phyloP scores from a whole-genome alignment of 2,329 filamentous ascomycete species.

The Rugonectria rugulosa region DNA sequence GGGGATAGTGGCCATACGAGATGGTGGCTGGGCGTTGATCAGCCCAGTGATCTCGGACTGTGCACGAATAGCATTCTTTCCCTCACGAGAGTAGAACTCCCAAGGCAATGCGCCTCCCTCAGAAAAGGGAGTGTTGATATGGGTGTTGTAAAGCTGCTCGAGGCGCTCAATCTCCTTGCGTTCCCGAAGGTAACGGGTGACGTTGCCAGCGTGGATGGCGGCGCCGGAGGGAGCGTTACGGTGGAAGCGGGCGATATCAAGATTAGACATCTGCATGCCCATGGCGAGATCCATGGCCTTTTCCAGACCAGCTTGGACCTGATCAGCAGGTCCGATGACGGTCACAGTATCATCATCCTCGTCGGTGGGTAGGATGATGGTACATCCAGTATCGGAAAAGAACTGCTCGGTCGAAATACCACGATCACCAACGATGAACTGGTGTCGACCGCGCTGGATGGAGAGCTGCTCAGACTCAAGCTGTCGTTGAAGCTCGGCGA shows the following conservation, averaged over 20 bases:
- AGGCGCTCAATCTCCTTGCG: constrained; percentile 83
- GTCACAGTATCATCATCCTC: constrained; percentile 85
- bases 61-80: constrained; percentile 81
- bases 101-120: constrained; percentile 77
- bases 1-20: constrained; percentile 70
- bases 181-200: constrained; percentile 87
- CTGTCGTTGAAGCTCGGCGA: constrained; percentile 76
- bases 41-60: constrained; percentile 78
- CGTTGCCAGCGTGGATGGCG: constrained; percentile 79
- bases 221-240: constrained; percentile 75
- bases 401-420: constrained; percentile 86
- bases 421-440: constrained; percentile 90
- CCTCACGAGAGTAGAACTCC: constrained; percentile 88
- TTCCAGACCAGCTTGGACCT: constrained; percentile 78
- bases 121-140: constrained; percentile 81
- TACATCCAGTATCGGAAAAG: constrained; percentile 88
- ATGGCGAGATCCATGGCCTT: constrained; percentile 88
- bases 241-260: constrained; percentile 85
- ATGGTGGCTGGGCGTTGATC: constrained; percentile 76
- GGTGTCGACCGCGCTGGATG: constrained; percentile 87
- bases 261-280: constrained; percentile 82
- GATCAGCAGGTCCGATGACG: constrained; percentile 79
- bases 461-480: constrained; percentile 80
- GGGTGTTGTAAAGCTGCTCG: constrained; percentile 81
- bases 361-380: constrained; percentile 79